Evolutionary conservation across 2,329 filamentous ascomycete genomes (phyloP).

Genomic region (Pseudogymnoascus sp.): DNA sequence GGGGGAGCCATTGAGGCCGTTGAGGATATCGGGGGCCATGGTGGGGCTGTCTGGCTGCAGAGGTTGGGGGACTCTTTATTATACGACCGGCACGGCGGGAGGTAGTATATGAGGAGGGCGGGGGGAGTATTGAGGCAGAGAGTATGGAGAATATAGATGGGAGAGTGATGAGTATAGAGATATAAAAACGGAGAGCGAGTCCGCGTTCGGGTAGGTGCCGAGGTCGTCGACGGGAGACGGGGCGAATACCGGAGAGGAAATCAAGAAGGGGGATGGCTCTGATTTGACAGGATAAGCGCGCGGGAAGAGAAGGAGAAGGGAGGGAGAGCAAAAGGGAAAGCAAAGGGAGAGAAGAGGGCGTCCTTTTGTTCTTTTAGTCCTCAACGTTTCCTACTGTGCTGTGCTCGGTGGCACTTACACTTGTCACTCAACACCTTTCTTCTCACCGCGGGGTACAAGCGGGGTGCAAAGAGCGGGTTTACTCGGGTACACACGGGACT

Average conservation of each 20-base stretch:
- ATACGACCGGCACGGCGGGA: not conserved
- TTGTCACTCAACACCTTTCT: not conserved
- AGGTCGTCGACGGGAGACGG: not conserved
- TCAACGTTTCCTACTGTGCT: not conserved
- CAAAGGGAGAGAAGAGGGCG: not conserved
- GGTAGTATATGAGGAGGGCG: not conserved
- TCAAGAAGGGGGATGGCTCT: not conserved
- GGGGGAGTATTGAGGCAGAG: not conserved
- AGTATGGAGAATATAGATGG: not conserved
- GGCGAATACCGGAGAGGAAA: not conserved
- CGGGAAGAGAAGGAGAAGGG: not conserved
- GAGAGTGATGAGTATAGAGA: not conserved
- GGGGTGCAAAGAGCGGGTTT: not conserved
- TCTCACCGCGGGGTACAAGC: not conserved
- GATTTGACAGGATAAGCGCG: not conserved
- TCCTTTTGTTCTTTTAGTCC: not conserved
- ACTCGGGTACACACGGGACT: not conserved
- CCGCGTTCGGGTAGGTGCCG: not conserved
- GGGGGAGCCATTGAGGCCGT: not conserved
- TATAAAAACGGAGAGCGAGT: not conserved
- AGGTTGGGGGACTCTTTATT: not conserved
- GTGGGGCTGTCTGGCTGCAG: not conserved
- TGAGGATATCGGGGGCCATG: not conserved
- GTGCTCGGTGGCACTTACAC: not conserved
- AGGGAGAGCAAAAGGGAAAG: too few relatives aligned